Conservation (phyloP, 2,329 filamentous ascomycete genomes). For the Clarireedia homoeocarpa region DNA sequence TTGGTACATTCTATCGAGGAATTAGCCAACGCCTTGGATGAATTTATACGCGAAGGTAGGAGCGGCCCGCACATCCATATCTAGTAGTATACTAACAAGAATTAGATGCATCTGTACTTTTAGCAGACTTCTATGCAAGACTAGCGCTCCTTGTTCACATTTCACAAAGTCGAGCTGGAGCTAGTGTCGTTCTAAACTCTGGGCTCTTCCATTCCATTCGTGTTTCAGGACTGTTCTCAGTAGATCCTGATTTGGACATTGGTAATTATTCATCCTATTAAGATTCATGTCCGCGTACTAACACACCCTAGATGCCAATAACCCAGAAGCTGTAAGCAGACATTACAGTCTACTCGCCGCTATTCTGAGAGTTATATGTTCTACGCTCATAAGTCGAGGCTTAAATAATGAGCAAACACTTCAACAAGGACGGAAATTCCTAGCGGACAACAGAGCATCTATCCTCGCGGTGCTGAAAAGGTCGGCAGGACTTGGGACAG, state of each 20-base stretch:
- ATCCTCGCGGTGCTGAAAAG: constrained; percentile 88
- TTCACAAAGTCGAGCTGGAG: constrained; percentile 75
- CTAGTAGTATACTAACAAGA: constrained; percentile 10
- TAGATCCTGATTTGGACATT: constrained; percentile 87
- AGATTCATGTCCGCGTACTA: constrained; percentile 10
- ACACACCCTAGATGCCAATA: constrained; percentile 24
- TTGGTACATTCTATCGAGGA: constrained; percentile 80
- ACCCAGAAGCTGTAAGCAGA: constrained; percentile 23
- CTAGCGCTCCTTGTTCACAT: constrained; percentile 78
- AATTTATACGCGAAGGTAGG: constrained; percentile 49
- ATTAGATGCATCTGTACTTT: constrained; percentile 31
- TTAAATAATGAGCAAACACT: constrained; percentile 68
- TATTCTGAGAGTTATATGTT: constrained; percentile 73
- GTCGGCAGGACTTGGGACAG: constrained; percentile 65
- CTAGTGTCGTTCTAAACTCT: constrained; percentile 78
- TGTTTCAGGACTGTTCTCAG: constrained; percentile 75
- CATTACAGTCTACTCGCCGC: constrained; percentile 71
- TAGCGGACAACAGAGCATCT: constrained; percentile 73
- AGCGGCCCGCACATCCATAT: background rate
- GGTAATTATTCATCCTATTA: constrained; percentile 33
- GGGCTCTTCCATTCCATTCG: constrained; percentile 78
- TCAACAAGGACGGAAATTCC: constrained; percentile 69
- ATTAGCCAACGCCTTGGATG: constrained; percentile 65
- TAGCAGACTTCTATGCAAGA: constrained; percentile 55
- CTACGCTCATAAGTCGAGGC: constrained; percentile 73